Conservation (phyloP, 1,284 basidiomycete species). For the Pseudozyma hubeiensis region DNA sequence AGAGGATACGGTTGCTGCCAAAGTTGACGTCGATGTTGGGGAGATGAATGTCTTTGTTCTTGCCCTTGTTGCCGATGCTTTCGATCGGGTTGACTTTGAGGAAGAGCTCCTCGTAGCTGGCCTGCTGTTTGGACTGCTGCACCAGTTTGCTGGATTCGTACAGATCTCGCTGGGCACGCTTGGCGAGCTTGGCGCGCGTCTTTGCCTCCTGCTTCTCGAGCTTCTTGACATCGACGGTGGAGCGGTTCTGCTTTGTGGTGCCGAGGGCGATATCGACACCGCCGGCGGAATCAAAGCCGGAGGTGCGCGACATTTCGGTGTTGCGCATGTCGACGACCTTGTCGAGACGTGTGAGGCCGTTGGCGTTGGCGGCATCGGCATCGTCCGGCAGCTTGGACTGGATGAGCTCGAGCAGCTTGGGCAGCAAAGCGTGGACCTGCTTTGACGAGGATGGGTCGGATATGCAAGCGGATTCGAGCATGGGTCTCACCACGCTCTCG, state of each 20-base stretch:
- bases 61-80: constrained; percentile 79
- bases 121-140: constrained; percentile 88
- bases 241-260: constrained; percentile 92
- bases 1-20: constrained; percentile 91
- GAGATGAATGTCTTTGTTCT: constrained; percentile 83
- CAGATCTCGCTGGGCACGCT: constrained; percentile 81
- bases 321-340: constrained; percentile 95
- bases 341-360: constrained; percentile 74
- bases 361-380: constrained; percentile 70
- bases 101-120: constrained; percentile 98
- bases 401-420: constrained; percentile 57
- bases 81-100: constrained; percentile 99
- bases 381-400: constrained; percentile 55
- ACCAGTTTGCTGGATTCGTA: constrained; percentile 97
- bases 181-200: constrained; percentile 96
- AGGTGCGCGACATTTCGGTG: constrained; percentile 70
- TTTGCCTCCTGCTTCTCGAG: constrained; percentile 99
- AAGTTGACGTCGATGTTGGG: constrained; percentile 82
- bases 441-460: constrained; percentile 53
- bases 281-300: constrained; percentile 64
- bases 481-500: constrained; percentile 58
- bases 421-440: constrained; percentile 47
- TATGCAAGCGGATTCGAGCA: constrained; percentile 64
- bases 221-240: constrained; percentile 96
- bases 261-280: constrained; percentile 83